A percentile compares a stretch with the other conserved stretches of the same genome.
These are phyloP conservation scores for Chernovozyma aurita DNA, from an alignment of 1,139 yeast genomes.

Conservation along the genomic window DNA sequence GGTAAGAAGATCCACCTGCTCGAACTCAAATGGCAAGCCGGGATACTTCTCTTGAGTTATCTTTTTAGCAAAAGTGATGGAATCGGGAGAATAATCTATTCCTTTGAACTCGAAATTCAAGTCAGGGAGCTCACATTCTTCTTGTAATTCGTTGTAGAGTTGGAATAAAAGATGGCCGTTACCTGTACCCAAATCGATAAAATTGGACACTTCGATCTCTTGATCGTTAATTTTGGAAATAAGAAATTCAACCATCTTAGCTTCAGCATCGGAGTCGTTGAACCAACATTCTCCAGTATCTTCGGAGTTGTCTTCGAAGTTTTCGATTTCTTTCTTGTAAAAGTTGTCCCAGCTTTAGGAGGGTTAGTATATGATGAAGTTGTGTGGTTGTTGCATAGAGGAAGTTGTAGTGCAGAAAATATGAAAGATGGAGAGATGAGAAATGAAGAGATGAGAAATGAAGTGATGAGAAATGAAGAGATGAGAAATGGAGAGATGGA, in stretches of 20 bases:
- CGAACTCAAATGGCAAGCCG: slow-evolving; percentile 32
- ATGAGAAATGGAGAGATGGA: too few relatives aligned
- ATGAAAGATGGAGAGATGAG: too few relatives aligned
- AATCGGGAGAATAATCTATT: slow-evolving; percentile 78
- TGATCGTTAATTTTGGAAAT: slow-evolving; percentile 24
- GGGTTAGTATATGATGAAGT: too few relatives aligned
- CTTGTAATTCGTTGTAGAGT: slow-evolving; percentile 48
- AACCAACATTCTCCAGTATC: slow-evolving; percentile 98
- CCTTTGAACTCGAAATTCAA: slow-evolving; percentile 50
- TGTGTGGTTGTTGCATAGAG: too few relatives aligned
- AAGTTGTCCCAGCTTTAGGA: slow-evolving; percentile 86
- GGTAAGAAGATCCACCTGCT: slow-evolving; percentile 42
- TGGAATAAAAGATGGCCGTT: slow-evolving; percentile 85
- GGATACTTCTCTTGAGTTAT: slow-evolving; percentile 45
- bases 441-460: too few relatives aligned
- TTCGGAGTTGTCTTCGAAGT: slow-evolving; percentile 65
- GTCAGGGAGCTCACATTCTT: slow-evolving; percentile 36
- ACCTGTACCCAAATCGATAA: slow-evolving; percentile 91
- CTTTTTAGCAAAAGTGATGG: slow-evolving; percentile 65
- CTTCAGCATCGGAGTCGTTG: slow-evolving; percentile 87
- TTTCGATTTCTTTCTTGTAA: slow-evolving; percentile 65
- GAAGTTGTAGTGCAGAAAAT: too few relatives aligned
- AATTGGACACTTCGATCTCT: slow-evolving; percentile 16
- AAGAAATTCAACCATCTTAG: slow-evolving; percentile 68
- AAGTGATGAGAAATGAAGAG: too few relatives aligned